Percentiles rank a stretch among this genome's conserved stretches.
These are phyloP conservation scores for Fusarium abutilonis DNA, from an alignment of 2,329 filamentous ascomycete genomes.

Conservation along the genomic window DNA sequence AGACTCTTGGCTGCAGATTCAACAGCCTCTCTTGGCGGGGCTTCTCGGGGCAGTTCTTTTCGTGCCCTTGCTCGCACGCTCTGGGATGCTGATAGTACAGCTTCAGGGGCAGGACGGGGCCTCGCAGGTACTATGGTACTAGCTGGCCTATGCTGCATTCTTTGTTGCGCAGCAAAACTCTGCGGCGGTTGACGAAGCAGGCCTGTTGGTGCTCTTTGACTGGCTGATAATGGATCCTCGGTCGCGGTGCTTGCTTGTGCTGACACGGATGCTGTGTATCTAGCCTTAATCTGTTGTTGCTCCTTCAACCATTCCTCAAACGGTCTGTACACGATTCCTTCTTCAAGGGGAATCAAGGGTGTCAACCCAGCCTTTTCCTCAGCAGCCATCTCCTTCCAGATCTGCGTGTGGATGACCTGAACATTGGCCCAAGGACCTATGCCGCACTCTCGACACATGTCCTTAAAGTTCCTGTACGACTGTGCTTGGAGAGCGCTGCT, in stretches of 20 bases:
- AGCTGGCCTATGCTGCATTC: conserved; percentile 63
- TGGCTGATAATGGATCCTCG: conserved; percentile 50
- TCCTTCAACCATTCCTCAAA: conserved; percentile 70
- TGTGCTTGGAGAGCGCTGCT: conserved; percentile 56
- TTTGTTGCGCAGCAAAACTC: conserved; percentile 73
- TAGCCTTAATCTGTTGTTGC: conserved; percentile 54
- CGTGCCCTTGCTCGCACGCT: conserved; percentile 45
- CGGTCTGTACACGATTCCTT: conserved; percentile 71
- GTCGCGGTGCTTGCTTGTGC: conserved; percentile 43
- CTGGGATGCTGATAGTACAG: conserved; percentile 44
- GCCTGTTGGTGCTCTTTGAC: conserved; percentile 53
- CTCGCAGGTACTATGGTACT: conserved; percentile 39
- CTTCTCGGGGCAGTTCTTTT: conserved; percentile 44
- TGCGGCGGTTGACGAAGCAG: conserved; percentile 66
- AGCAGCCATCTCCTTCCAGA: conserved; percentile 73
- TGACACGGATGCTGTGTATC: conserved; percentile 46
- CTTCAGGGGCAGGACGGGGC: conserved; percentile 42
- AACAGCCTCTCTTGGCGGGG: conserved; percentile 34
- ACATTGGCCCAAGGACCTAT: conserved; percentile 65
- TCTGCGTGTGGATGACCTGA: conserved; percentile 62
- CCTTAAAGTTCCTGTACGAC: conserved; percentile 63
- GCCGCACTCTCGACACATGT: conserved; percentile 66
- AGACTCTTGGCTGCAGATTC: conserved; percentile 43
- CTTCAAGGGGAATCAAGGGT: conserved; percentile 68
- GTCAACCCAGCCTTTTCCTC: conserved; percentile 74